Percentiles rank a stretch among this genome's conserved stretches.
Conservation (phyloP, 371 early-diverging fungal genomes). For the Mucor plumbeus region DNA sequence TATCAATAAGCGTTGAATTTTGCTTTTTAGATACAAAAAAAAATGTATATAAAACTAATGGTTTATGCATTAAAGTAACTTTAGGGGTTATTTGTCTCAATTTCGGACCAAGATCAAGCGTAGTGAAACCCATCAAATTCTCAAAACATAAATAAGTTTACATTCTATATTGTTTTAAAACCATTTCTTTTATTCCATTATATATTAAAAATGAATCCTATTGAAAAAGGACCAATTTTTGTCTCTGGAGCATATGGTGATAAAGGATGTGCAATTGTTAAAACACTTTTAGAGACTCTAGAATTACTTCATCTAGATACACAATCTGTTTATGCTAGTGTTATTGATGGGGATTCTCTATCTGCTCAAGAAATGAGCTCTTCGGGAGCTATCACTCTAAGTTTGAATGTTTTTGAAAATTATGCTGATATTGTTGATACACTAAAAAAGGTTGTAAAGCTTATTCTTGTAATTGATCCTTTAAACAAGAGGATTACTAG, state of each 20-base stretch:
- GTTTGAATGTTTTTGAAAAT: background rate
- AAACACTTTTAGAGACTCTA: background rate
- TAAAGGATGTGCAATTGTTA: background rate
- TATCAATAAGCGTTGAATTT: too few relatives aligned
- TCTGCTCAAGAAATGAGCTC: background rate
- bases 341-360: background rate
- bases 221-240: background rate
- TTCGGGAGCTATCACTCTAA: background rate
- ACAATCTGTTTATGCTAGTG: background rate
- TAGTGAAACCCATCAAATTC: too few relatives aligned
- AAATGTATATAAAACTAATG: too few relatives aligned
- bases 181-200: background rate
- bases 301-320: background rate
- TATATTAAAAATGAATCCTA: background rate
- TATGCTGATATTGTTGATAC: background rate
- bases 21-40: too few relatives aligned
- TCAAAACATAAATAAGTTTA: background rate
- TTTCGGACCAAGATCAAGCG: too few relatives aligned
- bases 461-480: background rate
- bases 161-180: background rate
- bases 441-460: background rate
- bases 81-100: too few relatives aligned
- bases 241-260: slow-evolving; percentile 1
- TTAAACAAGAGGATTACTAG: background rate
- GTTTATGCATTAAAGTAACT: too few relatives aligned